phyloP scores from a whole-genome alignment of 495 filamentous ascomycete species.

The Aspergillus nanangensis region DNA sequence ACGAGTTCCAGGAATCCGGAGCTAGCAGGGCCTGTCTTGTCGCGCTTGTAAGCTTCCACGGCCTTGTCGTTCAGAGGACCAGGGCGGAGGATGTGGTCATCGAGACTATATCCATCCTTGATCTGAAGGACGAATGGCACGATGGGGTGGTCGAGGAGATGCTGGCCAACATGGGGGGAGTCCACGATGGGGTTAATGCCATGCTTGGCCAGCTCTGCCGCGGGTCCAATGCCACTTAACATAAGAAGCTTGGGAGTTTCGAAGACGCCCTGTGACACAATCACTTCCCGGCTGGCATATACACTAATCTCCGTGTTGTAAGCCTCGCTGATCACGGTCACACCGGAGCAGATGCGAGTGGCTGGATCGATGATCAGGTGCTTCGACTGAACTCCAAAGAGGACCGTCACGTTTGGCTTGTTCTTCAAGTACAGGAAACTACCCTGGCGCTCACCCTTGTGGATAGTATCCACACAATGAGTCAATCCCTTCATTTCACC shows the following conservation, averaged over 20 bases:
- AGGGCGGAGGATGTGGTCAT: slow-evolving; percentile 48
- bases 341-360: slow-evolving; percentile 25
- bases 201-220: slow-evolving; percentile 42
- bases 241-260: slow-evolving; percentile 46
- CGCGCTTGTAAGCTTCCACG: slow-evolving; percentile 39
- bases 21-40: slow-evolving; percentile 46
- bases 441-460: slow-evolving; percentile 51
- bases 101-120: slow-evolving; percentile 51
- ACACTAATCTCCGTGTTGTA: slow-evolving; percentile 17
- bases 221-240: slow-evolving; percentile 41
- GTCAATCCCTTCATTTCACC: slow-evolving; percentile 54
- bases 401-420: slow-evolving; percentile 53
- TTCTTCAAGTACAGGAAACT: slow-evolving; percentile 47
- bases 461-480: slow-evolving; percentile 53
- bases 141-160: slow-evolving; percentile 54
- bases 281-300: slow-evolving; percentile 41
- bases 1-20: slow-evolving; percentile 53
- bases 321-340: slow-evolving; percentile 45
- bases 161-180: slow-evolving; percentile 48
- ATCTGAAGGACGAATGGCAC: slow-evolving; percentile 52
- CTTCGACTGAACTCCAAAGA: slow-evolving; percentile 45
- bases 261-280: slow-evolving; percentile 40
- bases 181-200: slow-evolving; percentile 43
- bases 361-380: slow-evolving; percentile 47
- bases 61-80: slow-evolving; percentile 42